phyloP scores from a whole-genome alignment of 352 stramenopile genomes.

The Globisporangium radiosum region DNA sequence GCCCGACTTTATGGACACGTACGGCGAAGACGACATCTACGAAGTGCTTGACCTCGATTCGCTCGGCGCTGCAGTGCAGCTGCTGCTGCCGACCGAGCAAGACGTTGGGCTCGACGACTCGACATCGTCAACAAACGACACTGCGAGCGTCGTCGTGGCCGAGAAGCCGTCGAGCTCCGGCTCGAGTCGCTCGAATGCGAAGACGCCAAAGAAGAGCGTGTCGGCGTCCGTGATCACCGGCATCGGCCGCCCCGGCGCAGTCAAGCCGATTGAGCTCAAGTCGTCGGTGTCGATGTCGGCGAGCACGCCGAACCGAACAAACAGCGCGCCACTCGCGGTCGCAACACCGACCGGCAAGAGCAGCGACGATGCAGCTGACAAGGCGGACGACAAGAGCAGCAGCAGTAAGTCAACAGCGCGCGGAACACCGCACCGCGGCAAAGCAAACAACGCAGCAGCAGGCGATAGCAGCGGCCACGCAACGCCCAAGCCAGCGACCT shows the following conservation, averaged over 20 bases:
- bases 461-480: not conserved
- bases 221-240: slow-evolving; percentile 52
- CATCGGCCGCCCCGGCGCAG: slow-evolving; percentile 61
- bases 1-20: slow-evolving; percentile 90
- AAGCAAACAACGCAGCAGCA: slow-evolving; percentile 26
- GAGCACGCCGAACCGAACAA: slow-evolving; percentile 30
- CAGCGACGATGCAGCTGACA: slow-evolving; percentile 31
- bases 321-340: slow-evolving; percentile 10
- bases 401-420: slow-evolving; percentile 29
- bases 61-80: slow-evolving; percentile 64
- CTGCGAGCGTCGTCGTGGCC: slow-evolving; percentile 1
- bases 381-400: slow-evolving; percentile 39
- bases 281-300: slow-evolving; percentile 40
- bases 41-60: slow-evolving; percentile 93
- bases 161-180: slow-evolving; percentile 1
- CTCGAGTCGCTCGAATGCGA: slow-evolving; percentile 22
- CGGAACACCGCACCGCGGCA: slow-evolving; percentile 40
- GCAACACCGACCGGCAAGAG: slow-evolving; percentile 39
- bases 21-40: slow-evolving; percentile 92
- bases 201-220: slow-evolving; percentile 68
- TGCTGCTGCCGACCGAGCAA: slow-evolving; percentile 62
- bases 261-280: slow-evolving; percentile 81
- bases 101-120: slow-evolving; percentile 64
- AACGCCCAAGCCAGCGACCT: slow-evolving; percentile 11
- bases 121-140: slow-evolving; percentile 11